Evolutionary conservation across 768 basidiomycete species (phyloP), one percentile per base, ranked within the genome.

Genomic region (Leucocoprinus leucothites): DNA sequence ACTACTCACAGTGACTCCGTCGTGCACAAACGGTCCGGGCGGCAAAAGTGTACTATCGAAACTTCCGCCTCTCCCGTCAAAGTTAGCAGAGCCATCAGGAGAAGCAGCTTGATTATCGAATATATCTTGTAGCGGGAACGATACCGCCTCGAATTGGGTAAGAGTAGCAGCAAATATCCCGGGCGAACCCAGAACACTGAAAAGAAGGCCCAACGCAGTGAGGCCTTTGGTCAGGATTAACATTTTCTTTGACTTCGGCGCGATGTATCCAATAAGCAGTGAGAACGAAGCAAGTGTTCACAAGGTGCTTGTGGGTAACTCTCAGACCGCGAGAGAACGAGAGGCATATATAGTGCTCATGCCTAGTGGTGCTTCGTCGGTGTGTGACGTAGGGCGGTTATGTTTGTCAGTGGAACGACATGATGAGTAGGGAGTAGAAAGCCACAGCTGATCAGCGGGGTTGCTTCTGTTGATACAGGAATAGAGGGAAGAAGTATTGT

Each of bases 61-160:
- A 21, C 76, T 77, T 7, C 69, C 63, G 5, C 75, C 74, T 19
- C 31, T 54, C 24, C 65, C 65, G 58, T 78, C 70, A 49, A 80
- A 80, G 61, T 72, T 61, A 16, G 74, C 75, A 11, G 71, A 65
- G 1, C 72, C 72, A 45, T 74, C 57, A 0, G 67, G 19, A 1
- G 76, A 74, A 4, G 77, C 76, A 4, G 76, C 78, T 51, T 75
- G 72, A 49, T 79, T 79, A 9, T 79, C 56, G 55, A 77, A 66
- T 16, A 75, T 50, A 34, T 49, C 38, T 3, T 53, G 50, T 0
- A 80, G 48, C 5, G 69, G 60, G 14, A 79, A 36, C 5, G 64
- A 36, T 2, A 55, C 58, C 3, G 73, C 75, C 4, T 71, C 31
- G 28, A 48, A 48, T 25, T 35, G 36, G 6, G 16, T n/a, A 8